These are phyloP conservation scores for Aeminium ludgeri DNA, from an alignment of 495 filamentous ascomycete species.

Conservation along the genomic window DNA sequence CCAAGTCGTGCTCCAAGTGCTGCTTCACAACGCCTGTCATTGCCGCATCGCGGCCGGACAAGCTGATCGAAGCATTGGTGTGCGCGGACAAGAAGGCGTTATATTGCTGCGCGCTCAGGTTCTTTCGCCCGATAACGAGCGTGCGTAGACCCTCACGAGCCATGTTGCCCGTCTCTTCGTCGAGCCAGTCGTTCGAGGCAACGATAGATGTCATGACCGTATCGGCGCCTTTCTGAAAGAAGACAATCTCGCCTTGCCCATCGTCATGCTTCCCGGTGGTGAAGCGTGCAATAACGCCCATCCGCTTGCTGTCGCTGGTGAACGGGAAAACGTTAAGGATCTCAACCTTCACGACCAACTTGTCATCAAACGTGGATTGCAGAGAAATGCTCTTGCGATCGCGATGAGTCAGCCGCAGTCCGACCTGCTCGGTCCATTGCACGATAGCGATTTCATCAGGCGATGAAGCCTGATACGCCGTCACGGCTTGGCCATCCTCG, in stretches of 20 bases:
- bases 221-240: constrained; percentile 96
- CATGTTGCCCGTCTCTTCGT: constrained; percentile 98
- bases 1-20: constrained; percentile 74
- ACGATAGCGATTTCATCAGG: constrained; percentile 98
- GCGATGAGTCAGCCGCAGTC: constrained; percentile 66
- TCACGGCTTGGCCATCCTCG: constrained; percentile 57
- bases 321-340: constrained; percentile 95
- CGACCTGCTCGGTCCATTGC: constrained; percentile 83
- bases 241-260: constrained; percentile 68
- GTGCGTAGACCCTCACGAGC: constrained; percentile 90
- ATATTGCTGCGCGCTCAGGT: constrained; percentile 58
- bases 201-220: constrained; percentile 95
- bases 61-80: constrained; percentile 59
- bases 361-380: constrained; percentile 59
- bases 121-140: constrained; percentile 79
- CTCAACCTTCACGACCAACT: constrained; percentile 64
- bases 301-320: constrained; percentile 90
- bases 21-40: constrained; percentile 66
- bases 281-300: constrained; percentile 95
- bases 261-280: constrained; percentile 25
- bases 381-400: constrained; percentile 73
- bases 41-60: constrained; percentile 59
- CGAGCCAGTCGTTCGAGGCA: constrained; percentile 89
- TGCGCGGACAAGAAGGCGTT: constrained; percentile 59
- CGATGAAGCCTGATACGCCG: constrained; percentile 86